Evolutionary conservation across 208 protist species (phyloP).

Genomic region (Acanthamoeba royreba): DNA sequence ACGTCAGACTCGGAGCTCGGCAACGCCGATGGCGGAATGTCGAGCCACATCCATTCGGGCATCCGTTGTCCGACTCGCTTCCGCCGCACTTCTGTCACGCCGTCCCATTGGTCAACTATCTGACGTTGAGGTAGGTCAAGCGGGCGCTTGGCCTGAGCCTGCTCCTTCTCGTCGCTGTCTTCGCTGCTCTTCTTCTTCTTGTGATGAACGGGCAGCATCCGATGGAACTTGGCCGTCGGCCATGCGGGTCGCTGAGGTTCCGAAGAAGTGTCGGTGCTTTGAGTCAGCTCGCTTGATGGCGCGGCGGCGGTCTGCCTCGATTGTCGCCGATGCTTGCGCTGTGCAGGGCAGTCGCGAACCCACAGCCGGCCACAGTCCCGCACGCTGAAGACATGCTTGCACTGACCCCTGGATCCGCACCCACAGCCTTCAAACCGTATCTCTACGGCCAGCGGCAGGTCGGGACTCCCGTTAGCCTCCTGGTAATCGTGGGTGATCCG

Average conservation of each 20-base stretch:
- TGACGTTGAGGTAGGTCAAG: not conserved
- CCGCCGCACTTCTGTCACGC: too few species aligned
- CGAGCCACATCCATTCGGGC: too few species aligned
- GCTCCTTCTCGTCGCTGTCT: not conserved
- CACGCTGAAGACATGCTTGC: not conserved
- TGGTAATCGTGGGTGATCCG: not conserved
- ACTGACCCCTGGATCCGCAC: not conserved
- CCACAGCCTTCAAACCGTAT: not conserved
- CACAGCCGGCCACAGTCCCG: not conserved
- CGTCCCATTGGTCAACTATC: too few species aligned
- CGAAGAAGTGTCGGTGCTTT: not conserved
- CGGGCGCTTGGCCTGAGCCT: not conserved
- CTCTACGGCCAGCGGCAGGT: not conserved
- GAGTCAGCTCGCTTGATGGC: not conserved
- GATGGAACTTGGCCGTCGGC: not conserved
- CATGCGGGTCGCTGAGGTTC: not conserved
- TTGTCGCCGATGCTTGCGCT: not conserved
- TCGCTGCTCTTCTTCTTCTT: not conserved
- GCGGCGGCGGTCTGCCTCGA: not conserved
- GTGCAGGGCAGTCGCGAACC: not conserved
- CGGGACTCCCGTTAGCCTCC: not conserved
- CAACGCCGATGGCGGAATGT: too few species aligned
- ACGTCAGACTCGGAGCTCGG: too few species aligned
- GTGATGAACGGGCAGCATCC: too few species aligned
- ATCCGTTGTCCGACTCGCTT: too few species aligned